Conservation (phyloP, 495 filamentous ascomycete species). For the Xeromyces bisporus region DNA sequence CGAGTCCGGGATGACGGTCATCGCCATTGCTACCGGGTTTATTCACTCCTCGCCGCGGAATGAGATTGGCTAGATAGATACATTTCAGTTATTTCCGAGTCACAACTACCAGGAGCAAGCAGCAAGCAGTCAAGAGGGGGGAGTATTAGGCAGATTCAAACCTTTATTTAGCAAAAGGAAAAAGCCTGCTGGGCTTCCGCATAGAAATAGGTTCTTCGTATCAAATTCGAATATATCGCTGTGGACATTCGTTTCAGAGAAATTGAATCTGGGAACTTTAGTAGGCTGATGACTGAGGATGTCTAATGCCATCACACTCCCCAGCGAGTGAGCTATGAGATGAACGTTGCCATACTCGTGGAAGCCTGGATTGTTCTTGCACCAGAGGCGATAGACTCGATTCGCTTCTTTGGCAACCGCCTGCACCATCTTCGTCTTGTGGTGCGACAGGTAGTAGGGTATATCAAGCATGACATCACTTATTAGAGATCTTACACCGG, state of each 20-base stretch:
- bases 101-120: constrained; percentile 1
- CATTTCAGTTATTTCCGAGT: no score
- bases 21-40: constrained; percentile 61
- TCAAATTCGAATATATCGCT: constrained; percentile 71
- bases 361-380: constrained; percentile 77
- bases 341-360: constrained; percentile 69
- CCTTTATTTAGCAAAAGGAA: constrained; percentile 76
- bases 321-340: constrained; percentile 82
- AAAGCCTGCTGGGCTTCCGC: constrained; percentile 85
- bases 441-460: constrained; percentile 89
- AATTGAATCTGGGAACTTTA: constrained; percentile 37
- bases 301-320: constrained; percentile 84
- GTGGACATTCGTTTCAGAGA: constrained; percentile 30
- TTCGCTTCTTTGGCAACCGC: constrained; percentile 88
- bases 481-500: constrained; percentile 75
- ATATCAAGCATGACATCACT: constrained; percentile 97
- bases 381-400: constrained; percentile 85
- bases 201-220: constrained; percentile 73
- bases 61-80: constrained; percentile 37
- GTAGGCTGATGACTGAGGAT: constrained; percentile 81
- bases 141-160: constrained; percentile 6
- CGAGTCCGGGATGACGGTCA: constrained; percentile 43
- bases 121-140: neutral
- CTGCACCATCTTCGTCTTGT: constrained; percentile 84
- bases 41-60: constrained; percentile 56